Evolutionary conservation across 2,329 filamentous ascomycete genomes (phyloP).

Genomic region (Aspergillus eucalypticola): DNA sequence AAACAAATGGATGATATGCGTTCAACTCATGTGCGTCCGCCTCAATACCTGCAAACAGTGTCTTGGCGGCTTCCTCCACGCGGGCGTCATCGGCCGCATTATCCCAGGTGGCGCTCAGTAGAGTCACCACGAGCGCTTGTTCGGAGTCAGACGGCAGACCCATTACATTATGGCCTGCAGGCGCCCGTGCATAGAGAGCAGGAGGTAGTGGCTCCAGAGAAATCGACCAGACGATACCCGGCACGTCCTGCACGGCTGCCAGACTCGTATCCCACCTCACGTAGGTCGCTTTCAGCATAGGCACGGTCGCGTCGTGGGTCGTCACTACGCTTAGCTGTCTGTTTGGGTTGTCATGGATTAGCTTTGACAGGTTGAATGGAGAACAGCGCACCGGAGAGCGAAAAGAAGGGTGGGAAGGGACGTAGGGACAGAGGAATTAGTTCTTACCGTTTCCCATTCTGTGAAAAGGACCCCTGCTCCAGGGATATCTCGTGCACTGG

Average conservation of each 20-base stretch:
- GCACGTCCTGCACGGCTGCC: not conserved
- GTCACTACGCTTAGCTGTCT: no score
- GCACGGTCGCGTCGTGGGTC: not conserved
- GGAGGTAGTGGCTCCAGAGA: constrained; percentile 11
- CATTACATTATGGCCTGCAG: constrained; percentile 11
- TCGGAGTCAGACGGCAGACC: constrained; percentile 1
- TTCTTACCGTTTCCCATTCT: not conserved
- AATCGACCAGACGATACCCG: constrained; percentile 5
- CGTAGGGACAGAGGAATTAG: no score
- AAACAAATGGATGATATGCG: constrained; percentile 30
- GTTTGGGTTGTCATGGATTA: no score
- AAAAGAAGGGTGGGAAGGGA: no score
- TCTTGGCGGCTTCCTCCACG: constrained; percentile 27
- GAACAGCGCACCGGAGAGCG: no score
- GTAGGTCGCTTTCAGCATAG: constrained; percentile 23
- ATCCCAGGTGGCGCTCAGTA: constrained; percentile 34
- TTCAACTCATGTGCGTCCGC: constrained; percentile 23
- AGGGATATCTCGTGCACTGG: not conserved
- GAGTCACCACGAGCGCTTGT: constrained; percentile 22
- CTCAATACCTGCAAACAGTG: constrained; percentile 19
- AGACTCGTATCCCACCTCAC: constrained; percentile 5
- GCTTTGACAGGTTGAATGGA: no score
- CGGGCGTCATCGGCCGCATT: constrained; percentile 34
- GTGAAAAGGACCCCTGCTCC: not conserved
- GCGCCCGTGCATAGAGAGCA: constrained; percentile 21